Evolutionary conservation across 2,329 filamentous ascomycete genomes (phyloP).

Genomic region (Aspergillus aculeatus): DNA sequence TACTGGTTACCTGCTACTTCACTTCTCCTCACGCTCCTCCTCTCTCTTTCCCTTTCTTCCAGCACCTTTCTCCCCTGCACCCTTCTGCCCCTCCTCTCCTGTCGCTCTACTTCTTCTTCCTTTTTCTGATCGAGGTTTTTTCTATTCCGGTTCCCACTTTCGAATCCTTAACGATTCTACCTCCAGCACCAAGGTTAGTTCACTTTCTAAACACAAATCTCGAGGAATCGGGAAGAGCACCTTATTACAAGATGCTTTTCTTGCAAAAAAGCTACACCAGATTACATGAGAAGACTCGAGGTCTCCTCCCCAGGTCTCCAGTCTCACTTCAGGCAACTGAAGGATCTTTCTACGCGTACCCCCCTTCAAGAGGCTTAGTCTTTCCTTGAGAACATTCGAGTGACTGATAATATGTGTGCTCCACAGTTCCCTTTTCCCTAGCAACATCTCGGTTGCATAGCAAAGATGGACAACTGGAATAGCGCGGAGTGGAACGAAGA

Average conservation of each 20-base stretch:
- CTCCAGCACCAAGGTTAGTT: not conserved
- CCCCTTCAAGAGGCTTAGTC: not conserved
- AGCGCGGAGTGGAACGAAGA: not conserved
- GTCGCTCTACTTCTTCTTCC: not conserved
- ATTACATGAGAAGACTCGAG: not conserved
- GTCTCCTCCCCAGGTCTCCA: not conserved
- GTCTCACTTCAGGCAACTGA: not conserved
- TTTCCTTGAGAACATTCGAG: not conserved
- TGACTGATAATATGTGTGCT: not conserved
- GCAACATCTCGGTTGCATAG: not conserved
- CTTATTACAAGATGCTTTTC: not conserved
- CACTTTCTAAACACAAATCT: not conserved
- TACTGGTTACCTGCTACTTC: not conserved
- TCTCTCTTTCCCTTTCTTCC: not conserved
- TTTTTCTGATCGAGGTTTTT: not conserved
- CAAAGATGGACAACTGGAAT: not conserved
- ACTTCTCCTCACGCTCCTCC: too few relatives aligned
- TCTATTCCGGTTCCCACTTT: not conserved
- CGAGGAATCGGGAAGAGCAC: too few relatives aligned
- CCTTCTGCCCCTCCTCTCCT: not conserved
- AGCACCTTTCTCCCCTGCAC: not conserved
- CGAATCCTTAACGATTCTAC: not conserved
- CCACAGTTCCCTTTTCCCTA: not conserved
- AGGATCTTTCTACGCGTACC: not conserved
- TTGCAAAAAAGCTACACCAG: too few relatives aligned